Evolutionary conservation across 2,329 filamentous ascomycete genomes (phyloP), one percentile per base, ranked within the genome.

Genomic region (Sclerotinia nivalis): DNA sequence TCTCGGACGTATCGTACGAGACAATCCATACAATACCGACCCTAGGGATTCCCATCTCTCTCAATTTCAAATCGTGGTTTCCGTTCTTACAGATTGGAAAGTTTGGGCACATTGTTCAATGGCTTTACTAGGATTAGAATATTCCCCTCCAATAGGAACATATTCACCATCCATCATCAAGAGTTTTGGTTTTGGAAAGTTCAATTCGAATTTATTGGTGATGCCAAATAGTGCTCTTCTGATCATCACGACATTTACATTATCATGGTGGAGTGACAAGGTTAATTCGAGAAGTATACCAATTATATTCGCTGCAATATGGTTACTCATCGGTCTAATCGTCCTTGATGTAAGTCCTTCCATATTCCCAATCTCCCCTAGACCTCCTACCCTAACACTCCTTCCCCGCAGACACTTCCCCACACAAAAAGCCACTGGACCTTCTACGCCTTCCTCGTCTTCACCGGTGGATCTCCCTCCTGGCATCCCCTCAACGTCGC

Each of bases 141-240:
- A 68, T 13, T 68, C 66, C 1, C 45, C 66, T n/a, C 66, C 66
- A 10, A 40, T 68, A n/a, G 66, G 66, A 43, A 68, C 56, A 15
- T 68, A 68, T 18, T 68, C 66, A 7, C 66, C 66, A 52, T 68
- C 66, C 20, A 68, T 68, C n/a, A 68, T 68, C 20, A 75, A 75
- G 66, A 67, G 68, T 31, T 72, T 77, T 22, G 75, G 76, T 0
- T 77, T 76, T 60, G 70, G 58, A 34, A 75, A 82, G 9, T 84
- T 85, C 71, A 74, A 83, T 4, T 80, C 83, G 55, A 84, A 83
- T 52, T 75, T 84, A 0, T 78, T 84, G 15, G 79, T 80, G 4
- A 84, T 84, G 54, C 82, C 83, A 20, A 79, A 79, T 0, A 83
- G 71, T 78, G 82, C 72, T 61, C 83, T 66, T 80, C 80, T 72